A percentile compares a stretch with the other conserved stretches of the same genome.
Evolutionary conservation across 768 basidiomycete genomes (phyloP).

Genomic region (Suillus paluster): DNA sequence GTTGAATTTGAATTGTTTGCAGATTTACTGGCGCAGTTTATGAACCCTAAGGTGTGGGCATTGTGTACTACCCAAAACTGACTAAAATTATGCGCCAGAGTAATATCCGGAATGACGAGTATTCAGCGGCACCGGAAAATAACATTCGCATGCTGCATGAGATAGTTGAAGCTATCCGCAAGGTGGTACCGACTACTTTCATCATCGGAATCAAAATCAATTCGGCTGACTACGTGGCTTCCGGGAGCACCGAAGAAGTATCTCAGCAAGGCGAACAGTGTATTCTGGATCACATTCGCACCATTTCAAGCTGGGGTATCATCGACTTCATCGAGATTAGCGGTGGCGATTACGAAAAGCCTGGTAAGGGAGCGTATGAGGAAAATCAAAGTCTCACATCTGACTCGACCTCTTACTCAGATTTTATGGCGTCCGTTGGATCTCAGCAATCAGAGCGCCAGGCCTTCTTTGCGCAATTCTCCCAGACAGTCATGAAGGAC

Average conservation of each 20-base stretch:
- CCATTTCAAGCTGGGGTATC: conserved; percentile 64
- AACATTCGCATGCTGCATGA: conserved; percentile 60
- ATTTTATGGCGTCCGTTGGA: conserved; percentile 42
- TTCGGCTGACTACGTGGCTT: conserved; percentile 68
- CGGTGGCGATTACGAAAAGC: conserved; percentile 84
- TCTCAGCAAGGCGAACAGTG: conserved; percentile 31
- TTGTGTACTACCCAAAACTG: conserved; percentile 19
- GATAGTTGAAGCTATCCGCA: conserved; percentile 61
- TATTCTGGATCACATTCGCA: conserved; percentile 62
- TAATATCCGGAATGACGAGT: conserved; percentile 65
- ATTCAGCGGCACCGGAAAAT: conserved; percentile 46
- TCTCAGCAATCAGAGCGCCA: conserved; percentile 52
- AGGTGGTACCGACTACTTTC: conserved; percentile 58
- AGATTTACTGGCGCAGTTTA: conserved; percentile 83
- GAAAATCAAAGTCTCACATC: conserved; percentile 20
- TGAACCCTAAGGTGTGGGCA: conserved; percentile 64
- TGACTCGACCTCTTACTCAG: conserved; percentile 31
- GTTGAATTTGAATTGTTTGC: neutral
- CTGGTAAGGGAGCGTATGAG: conserved; percentile 48
- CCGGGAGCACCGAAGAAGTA: conserved; percentile 38
- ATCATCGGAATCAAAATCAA: conserved; percentile 82
- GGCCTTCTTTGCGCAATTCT: conserved; percentile 74
- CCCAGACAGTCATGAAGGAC: conserved; percentile 53
- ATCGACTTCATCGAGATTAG: conserved; percentile 89
- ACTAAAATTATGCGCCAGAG: conserved; percentile 33